Evolutionary conservation across 2,329 filamentous ascomycete genomes (phyloP), one percentile per base, ranked within the genome.

Genomic region (Cladophialophora psammophila): DNA sequence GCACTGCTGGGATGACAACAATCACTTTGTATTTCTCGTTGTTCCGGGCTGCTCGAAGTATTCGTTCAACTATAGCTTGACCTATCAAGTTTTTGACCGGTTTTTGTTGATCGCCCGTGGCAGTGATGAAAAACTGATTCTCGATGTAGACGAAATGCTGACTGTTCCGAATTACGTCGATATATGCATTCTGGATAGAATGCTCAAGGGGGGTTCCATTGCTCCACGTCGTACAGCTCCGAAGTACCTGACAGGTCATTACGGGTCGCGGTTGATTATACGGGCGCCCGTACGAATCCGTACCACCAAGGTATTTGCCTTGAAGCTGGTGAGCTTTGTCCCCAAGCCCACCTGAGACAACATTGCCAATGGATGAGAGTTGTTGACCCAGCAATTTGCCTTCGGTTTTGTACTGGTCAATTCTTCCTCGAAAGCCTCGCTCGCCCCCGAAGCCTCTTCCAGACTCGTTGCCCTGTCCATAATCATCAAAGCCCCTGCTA

Each of bases 101-200:
- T 68, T 85, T 84, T 76, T 93, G 91, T 64, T 88, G 80, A 62
- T 91, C 84, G 56, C 83, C 84, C 1, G 91, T 94, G 2, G 91
- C 91, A 0, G 92, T 95, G 78, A 95, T 95, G 83, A 95, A 95
- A 81, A 95, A 95, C 83, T 92, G 89, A 74, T 94, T 93, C 76
- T 94, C 91, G 40, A 94, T 93, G 77, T 93, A 94, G 66, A 94
- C 79, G 74, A 90, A 93, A 75, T 93, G 88, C 74, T 88, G 81
- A 18, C 89, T 89, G 57, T 88, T 87, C 42, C 80, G 82, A 72
- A 93, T 93, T 34, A 88, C 85, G 52, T 90, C 84, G 38, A 91
- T 88, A 75, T 96, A 96, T 1, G 93, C 93, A 75, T 94, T 94
- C 68, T 90, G 88, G 69, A 97, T 94, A 0, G 93, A 96, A 77